Evolutionary conservation across 768 basidiomycete genomes (phyloP), one percentile per base, ranked within the genome.

Genomic region (Tremella mesenterica): DNA sequence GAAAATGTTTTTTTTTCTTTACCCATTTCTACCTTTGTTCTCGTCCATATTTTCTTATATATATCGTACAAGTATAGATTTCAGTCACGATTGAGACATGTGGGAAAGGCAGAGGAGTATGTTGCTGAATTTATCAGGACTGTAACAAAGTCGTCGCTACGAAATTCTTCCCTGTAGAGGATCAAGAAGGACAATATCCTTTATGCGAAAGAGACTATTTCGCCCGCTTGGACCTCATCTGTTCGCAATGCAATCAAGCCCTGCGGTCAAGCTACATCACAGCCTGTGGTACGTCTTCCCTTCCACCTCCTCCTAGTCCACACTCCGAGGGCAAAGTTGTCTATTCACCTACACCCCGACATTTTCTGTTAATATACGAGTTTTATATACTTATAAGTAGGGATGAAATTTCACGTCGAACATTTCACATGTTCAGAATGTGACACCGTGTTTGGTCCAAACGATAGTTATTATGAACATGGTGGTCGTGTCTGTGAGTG

Each of bases 201-300:
- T 80, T 99, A n/a, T 99, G 95, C 74, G 95, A 99, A 78, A 81
- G 88, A 57, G 95, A 99, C 73, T 99, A 96, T 75, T 99, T 99
- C 75, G 83, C 89, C 61, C 82, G 95, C 52, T 80, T 99, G 50
- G 90, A 90, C 75, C 81, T 99, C 65, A 91, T 99, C 58, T 99
- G 95, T 73, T 88, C 85, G 44, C 93, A 95, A 75, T 99, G 95
- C 74, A 85, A 85, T 38, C 83, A 85, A 78, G 95, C 95, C 34
- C 75, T 99, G 56, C 79, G 95, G 67, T 93, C 91, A 50, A 95
- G 90, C 75, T 99, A 99, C 68, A 97, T 99, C 77, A 99, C 95
- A 38, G 95, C 95, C 38, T 95, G 95, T 79, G 92, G 93, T 96
- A 69, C 74, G 85, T 81, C 23, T 30, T 14, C 3, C 14, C 7